Evolutionary conservation across 78 protist genomes (phyloP).

Genomic region (Carpediemonas membranifera): DNA sequence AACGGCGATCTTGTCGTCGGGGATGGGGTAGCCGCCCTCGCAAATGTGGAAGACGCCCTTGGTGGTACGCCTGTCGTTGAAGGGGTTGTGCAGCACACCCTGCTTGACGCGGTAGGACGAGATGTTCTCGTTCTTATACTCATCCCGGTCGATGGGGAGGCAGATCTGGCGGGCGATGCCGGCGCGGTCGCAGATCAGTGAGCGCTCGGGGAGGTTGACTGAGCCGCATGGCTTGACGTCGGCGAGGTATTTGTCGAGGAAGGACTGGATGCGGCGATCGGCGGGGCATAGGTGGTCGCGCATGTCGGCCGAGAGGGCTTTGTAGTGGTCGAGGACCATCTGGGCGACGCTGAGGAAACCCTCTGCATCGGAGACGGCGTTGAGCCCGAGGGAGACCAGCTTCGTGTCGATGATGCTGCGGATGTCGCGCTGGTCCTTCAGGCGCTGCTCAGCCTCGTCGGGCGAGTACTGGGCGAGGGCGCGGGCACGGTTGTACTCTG

Average conservation of each 20-base stretch:
- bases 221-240: too few relatives aligned
- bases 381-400: too few relatives aligned
- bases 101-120: not conserved
- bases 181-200: not conserved
- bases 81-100: conserved; percentile 19
- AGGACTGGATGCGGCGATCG: not conserved
- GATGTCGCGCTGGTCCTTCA: too few relatives aligned
- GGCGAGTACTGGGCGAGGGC: too few relatives aligned
- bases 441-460: too few relatives aligned
- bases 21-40: conserved; percentile 13
- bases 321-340: too few relatives aligned
- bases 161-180: conserved; percentile 11
- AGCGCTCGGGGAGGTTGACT: not conserved
- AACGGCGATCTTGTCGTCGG: conserved; percentile 14
- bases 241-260: not conserved
- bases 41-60: conserved; percentile 16
- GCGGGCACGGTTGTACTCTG: too few relatives aligned
- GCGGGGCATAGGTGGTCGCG: too few relatives aligned
- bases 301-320: too few relatives aligned
- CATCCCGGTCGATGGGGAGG: not conserved
- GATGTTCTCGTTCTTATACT: not conserved
- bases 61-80: conserved; percentile 12
- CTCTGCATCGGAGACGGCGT: too few relatives aligned
- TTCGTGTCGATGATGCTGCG: too few relatives aligned
- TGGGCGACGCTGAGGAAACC: too few relatives aligned